Evolutionary conservation across 208 protist species (phyloP).

Genomic region (Trichomonas tenax): DNA sequence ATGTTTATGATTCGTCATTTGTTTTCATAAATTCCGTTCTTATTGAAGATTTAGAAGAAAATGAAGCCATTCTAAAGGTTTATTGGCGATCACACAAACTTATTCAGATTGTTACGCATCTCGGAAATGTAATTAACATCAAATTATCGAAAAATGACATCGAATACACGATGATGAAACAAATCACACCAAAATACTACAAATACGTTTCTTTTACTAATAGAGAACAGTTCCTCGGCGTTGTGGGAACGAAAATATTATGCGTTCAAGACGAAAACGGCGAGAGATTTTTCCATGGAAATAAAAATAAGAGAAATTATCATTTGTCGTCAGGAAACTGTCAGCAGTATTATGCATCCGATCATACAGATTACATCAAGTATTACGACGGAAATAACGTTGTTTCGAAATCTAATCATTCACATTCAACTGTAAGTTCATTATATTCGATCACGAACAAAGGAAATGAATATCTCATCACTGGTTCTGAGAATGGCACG

Average conservation of each 20-base stretch:
- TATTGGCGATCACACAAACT: background rate
- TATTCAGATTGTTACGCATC: background rate
- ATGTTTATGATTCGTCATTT: background rate
- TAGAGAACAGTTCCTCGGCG: background rate
- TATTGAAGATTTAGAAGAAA: background rate
- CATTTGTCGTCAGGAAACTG: background rate
- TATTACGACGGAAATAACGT: background rate
- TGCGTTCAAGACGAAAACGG: background rate
- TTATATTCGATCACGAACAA: background rate
- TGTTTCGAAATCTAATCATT: background rate
- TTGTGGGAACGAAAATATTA: background rate
- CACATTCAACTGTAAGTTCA: background rate
- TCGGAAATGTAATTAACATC: background rate
- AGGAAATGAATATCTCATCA: background rate
- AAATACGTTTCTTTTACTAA: background rate
- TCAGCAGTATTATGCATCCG: background rate
- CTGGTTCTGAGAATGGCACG: background rate
- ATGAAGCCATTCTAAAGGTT: background rate
- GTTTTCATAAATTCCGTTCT: background rate
- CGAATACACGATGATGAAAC: background rate
- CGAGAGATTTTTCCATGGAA: background rate
- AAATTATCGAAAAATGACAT: background rate
- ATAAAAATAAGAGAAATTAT: background rate
- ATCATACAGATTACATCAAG: background rate
- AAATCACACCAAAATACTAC: background rate